phyloP scores from a whole-genome alignment of 192 early-diverging fungal genomes.

The Allomyces javanicus region DNA sequence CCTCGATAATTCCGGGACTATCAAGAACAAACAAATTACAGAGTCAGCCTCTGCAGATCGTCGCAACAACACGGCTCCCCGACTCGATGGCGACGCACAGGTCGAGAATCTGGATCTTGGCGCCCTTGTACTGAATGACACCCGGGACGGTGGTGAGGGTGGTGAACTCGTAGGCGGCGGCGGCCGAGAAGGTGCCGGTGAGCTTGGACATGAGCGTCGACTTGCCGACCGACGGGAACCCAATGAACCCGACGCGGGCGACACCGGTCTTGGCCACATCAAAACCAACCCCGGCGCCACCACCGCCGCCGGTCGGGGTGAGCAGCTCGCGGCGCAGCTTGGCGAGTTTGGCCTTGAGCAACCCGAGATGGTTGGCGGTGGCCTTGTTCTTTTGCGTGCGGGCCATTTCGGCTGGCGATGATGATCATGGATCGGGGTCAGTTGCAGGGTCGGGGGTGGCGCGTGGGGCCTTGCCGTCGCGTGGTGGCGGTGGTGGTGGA shows the following conservation, averaged over 20 bases:
- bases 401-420: slow-evolving; percentile 31
- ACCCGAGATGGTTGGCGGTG: slow-evolving; percentile 93
- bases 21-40: no score
- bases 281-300: slow-evolving; percentile 58
- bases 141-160: slow-evolving; percentile 90
- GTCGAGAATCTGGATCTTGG: slow-evolving; percentile 93
- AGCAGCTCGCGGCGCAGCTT: slow-evolving; percentile 56
- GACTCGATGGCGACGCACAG: slow-evolving; percentile 12
- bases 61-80: no score
- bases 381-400: slow-evolving; percentile 99
- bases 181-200: slow-evolving; percentile 79
- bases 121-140: slow-evolving; percentile 86
- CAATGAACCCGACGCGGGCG: slow-evolving; percentile 82
- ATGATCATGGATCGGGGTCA: neutral
- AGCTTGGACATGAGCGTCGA: slow-evolving; percentile 84
- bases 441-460: neutral
- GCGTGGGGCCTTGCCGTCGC: no score
- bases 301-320: slow-evolving; percentile 41
- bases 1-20: slow-evolving; percentile 88
- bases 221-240: slow-evolving; percentile 98
- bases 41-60: no score
- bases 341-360: slow-evolving; percentile 92
- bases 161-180: slow-evolving; percentile 83
- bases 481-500: no score
- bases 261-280: slow-evolving; percentile 96